Evolutionary conservation across 177 flowering plant species (phyloP), one percentile per base, ranked within the genome.

Genomic region (Vitis hybrid): DNA sequence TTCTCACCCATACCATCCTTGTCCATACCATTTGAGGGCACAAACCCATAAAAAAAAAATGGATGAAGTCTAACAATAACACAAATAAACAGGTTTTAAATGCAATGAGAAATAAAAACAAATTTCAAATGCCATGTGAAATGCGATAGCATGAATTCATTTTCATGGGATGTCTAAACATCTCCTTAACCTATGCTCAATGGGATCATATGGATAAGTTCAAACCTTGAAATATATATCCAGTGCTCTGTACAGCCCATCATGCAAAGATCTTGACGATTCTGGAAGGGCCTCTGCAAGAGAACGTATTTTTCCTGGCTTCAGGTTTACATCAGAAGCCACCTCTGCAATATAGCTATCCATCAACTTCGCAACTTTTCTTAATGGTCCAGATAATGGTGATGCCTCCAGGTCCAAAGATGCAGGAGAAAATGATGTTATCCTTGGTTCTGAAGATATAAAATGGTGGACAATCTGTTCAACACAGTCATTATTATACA

Each of bases 151-250:
- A 57, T 23, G 11, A 57, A 17, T 19, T 34, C 13, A 45, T 66
- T 67, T 57, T 50, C 39, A 67, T 67, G 51, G 61, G 70, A 26
- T 11, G 54, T 19, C 56, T 14, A 11, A 23, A 26, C 9, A 6
- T 14, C 14, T 34, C 49, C 8, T 8, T 18, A 19, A 7, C 3
- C 60, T 34, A 34, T 60, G 59, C 54, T 26, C 26, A 64, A 18
- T 65, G 12, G 7, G 34, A 26, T 15, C 9, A 9, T 51, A 34
- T 56, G 55, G 65, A 51, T 19, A 51, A 64, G 75, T 66, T 52
- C 84, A 64, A 57, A 94, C 98, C 98, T 94, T 91, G 71, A 91
- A 80, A 80, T 91, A 93, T 70, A 93, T 90, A 72, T 94, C 98
- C 56, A 94, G 55, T n/a, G 97, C 95, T 75, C 99, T 81, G 78